A percentile compares a stretch with the other conserved stretches of the same genome.
These are phyloP conservation scores for Sarocladium oryzae DNA, from an alignment of 2,329 filamentous ascomycete species.

Conservation along the genomic window DNA sequence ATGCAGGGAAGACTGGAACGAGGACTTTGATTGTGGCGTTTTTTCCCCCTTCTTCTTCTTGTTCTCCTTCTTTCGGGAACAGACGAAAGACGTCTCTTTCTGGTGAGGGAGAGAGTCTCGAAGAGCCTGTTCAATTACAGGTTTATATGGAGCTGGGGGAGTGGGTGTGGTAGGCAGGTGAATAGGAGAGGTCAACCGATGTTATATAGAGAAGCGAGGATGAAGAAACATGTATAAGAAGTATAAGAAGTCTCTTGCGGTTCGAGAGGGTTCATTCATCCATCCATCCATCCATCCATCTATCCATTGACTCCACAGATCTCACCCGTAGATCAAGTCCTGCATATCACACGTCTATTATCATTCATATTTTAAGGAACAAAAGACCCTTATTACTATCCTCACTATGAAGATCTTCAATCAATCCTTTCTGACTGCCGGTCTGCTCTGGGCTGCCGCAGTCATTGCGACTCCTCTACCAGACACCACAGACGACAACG, in stretches of 20 bases:
- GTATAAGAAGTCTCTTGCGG: not conserved
- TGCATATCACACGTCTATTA: not conserved
- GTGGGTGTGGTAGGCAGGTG: not conserved
- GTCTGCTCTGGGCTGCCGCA: not conserved
- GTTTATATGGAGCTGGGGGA: not conserved
- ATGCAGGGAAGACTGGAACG: not conserved
- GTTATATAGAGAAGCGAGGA: not conserved
- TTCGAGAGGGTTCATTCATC: no score
- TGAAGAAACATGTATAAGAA: not conserved
- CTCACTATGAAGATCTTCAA: slow-evolving; percentile 3
- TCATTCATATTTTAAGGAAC: not conserved
- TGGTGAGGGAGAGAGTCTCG: not conserved
- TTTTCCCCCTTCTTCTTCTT: no score
- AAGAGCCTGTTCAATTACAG: slow-evolving; percentile 5
- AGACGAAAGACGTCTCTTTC: no score
- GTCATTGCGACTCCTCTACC: not conserved
- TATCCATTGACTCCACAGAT: not conserved
- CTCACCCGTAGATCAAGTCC: not conserved
- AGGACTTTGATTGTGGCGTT: slow-evolving; percentile 8
- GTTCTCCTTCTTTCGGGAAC: no score
- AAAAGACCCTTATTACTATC: not conserved
- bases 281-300: no score
- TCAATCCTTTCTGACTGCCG: not conserved
- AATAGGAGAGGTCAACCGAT: not conserved
- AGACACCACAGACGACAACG: not conserved